These are phyloP conservation scores for Globisporangium yorkense DNA, from an alignment of 352 stramenopile species.

Conservation along the genomic window DNA sequence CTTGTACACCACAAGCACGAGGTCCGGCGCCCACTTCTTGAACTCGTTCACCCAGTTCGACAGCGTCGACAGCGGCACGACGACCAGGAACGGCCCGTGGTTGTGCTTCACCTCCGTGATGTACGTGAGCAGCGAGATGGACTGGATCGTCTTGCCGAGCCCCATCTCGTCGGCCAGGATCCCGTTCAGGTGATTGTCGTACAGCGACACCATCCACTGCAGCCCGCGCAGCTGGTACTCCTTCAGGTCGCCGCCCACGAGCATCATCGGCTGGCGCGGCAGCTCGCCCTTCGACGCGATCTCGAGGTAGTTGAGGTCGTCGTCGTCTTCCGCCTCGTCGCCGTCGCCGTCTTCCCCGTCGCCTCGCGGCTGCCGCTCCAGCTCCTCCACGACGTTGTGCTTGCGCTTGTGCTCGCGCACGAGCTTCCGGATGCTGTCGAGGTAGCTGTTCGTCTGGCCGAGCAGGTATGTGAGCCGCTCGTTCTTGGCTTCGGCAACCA, in stretches of 20 bases:
- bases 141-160: constrained; percentile 86
- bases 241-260: constrained; percentile 95
- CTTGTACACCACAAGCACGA: constrained; percentile 98
- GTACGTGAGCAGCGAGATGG: constrained; percentile 82
- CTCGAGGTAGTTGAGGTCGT: constrained; percentile 83
- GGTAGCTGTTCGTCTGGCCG: constrained; percentile 95
- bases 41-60: constrained; percentile 95
- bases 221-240: constrained; percentile 98
- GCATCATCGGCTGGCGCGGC: constrained; percentile 92
- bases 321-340: constrained; percentile 37
- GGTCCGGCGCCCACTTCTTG: constrained; percentile 91
- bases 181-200: constrained; percentile 98
- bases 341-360: constrained; percentile 16
- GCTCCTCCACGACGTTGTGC: constrained; percentile 42
- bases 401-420: constrained; percentile 88
- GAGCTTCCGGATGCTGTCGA: constrained; percentile 93
- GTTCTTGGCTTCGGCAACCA: constrained; percentile 97
- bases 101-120: constrained; percentile 83
- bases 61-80: constrained; percentile 95
- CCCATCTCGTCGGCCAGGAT: constrained; percentile 98
- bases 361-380: constrained; percentile 3
- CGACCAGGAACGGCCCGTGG: constrained; percentile 95
- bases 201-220: constrained; percentile 99
- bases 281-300: constrained; percentile 81
- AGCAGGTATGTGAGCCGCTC: constrained; percentile 96